phyloP scores from a whole-genome alignment of 2,329 filamentous ascomycete genomes.

The Magnaporthiopsis incrustans region DNA sequence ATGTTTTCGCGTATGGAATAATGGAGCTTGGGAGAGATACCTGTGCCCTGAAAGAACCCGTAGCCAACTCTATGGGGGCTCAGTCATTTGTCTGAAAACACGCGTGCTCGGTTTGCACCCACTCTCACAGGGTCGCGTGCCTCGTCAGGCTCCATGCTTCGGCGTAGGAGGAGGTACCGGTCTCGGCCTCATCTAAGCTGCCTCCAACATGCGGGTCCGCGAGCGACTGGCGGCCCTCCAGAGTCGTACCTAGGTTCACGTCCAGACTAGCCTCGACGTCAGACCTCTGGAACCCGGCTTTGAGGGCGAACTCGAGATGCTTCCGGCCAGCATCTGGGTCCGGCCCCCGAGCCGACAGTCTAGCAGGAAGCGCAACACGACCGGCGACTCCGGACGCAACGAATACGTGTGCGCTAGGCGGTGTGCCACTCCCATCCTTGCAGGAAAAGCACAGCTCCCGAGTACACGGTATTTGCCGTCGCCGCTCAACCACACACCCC shows the following conservation, averaged over 20 bases:
- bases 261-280: slow-evolving; percentile 2
- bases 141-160: not conserved
- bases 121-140: not conserved
- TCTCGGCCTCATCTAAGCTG: not conserved
- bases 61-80: no score
- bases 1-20: no score
- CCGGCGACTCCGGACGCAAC: not conserved
- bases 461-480: no score
- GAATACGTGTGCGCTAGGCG: no score
- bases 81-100: not conserved
- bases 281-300: slow-evolving; percentile 3
- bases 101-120: slow-evolving; percentile 1
- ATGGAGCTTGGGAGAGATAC: no score
- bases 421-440: no score
- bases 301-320: slow-evolving; percentile 6
- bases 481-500: no score
- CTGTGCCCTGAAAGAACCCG: no score
- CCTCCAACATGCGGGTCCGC: not conserved
- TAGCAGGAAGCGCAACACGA: not conserved
- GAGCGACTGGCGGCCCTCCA: not conserved
- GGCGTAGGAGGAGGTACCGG: not conserved
- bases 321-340: slow-evolving; percentile 5
- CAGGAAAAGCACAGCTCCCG: no score
- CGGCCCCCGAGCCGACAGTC: not conserved
- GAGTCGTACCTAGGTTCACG: not conserved